phyloP scores from a whole-genome alignment of 345 rosid species.

The Streptanthus diversifolius region DNA sequence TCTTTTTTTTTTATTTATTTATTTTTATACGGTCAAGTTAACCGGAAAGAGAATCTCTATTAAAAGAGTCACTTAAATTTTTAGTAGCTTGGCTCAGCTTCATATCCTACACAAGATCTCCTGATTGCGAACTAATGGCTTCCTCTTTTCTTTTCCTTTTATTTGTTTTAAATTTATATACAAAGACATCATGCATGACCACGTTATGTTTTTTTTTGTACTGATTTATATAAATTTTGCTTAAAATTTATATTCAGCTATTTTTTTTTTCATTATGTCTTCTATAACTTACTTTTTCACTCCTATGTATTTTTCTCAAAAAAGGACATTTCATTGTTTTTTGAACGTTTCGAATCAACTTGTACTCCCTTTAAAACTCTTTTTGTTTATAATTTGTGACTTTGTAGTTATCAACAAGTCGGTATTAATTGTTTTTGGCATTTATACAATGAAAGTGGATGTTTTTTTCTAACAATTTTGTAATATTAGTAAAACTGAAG shows the following conservation, averaged over 20 bases:
- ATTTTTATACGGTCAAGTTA: not conserved
- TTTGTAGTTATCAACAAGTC: constrained; percentile 20
- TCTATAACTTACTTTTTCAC: not conserved
- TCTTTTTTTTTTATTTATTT: too few relatives aligned
- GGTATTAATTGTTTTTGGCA: constrained; percentile 30
- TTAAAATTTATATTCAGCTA: not conserved
- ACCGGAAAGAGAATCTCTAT: not conserved
- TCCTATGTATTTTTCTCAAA: not conserved
- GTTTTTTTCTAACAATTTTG: constrained; percentile 3
- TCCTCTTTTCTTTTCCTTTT: not conserved
- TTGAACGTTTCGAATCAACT: not conserved
- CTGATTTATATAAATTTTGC: not conserved
- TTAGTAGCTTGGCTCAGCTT: constrained; percentile 14
- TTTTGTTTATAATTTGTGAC: not conserved
- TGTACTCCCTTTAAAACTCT: not conserved
- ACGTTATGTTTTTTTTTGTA: not conserved
- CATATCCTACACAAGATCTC: not conserved
- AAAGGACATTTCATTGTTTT: not conserved
- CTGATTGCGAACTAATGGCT: not conserved
- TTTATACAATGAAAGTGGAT: not conserved
- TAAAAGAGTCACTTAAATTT: not conserved
- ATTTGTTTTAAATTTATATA: not conserved
- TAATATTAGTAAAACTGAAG: not conserved
- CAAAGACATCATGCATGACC: not conserved
- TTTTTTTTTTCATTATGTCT: not conserved